Percentiles rank a stretch among this genome's conserved stretches.
These are phyloP conservation scores for Fusarium newnesense DNA, from an alignment of 2,329 filamentous ascomycete genomes.

Conservation along the genomic window DNA sequence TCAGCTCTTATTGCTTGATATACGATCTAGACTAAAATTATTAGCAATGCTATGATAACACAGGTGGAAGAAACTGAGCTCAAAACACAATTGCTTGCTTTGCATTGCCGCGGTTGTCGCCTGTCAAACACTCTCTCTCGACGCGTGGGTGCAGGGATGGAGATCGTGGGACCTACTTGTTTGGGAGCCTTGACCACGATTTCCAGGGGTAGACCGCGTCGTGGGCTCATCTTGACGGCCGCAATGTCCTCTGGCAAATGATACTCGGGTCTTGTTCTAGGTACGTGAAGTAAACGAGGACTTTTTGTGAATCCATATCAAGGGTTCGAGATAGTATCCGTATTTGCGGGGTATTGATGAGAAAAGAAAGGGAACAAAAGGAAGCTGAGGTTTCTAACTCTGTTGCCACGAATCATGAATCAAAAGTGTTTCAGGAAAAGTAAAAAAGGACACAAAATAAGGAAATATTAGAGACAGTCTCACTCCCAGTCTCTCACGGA, in stretches of 20 bases:
- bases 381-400: not conserved
- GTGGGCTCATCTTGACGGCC: conserved; percentile 41
- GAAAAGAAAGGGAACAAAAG: not conserved
- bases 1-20: not conserved
- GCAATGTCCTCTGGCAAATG: conserved; percentile 25
- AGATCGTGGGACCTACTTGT: conserved; percentile 29
- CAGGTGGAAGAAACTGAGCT: not conserved
- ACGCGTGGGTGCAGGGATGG: conserved; percentile 38
- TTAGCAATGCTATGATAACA: not conserved
- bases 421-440: conserved; percentile 6
- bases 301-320: conserved; percentile 4
- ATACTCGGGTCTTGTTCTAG: conserved; percentile 3
- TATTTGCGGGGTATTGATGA: not conserved
- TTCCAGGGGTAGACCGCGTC: conserved; percentile 29
- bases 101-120: conserved; percentile 14
- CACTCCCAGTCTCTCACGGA: not conserved
- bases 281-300: not conserved
- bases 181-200: conserved; percentile 22
- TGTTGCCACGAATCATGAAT: not conserved
- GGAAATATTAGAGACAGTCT: conserved; percentile 8
- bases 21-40: conserved; percentile 1
- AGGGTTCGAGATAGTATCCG: not conserved
- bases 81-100: not conserved
- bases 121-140: conserved; percentile 11
- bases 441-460: not conserved